phyloP scores from a whole-genome alignment of 169 alveolate genomes.

The Cryptosporidium viatorum region DNA sequence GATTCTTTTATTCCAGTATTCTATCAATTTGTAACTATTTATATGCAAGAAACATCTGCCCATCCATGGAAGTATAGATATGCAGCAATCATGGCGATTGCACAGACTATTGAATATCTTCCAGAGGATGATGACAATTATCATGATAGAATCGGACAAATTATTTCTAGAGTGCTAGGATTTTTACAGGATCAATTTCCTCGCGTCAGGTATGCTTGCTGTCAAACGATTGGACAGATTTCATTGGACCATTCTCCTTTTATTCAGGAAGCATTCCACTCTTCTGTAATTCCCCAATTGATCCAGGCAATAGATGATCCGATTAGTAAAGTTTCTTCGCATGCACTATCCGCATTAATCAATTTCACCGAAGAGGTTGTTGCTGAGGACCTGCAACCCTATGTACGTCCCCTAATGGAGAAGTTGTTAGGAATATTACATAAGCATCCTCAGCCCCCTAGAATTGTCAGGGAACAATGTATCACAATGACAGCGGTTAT shows the following conservation, averaged over 20 bases:
- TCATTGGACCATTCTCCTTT: conserved; percentile 91
- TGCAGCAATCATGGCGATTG: conserved; percentile 89
- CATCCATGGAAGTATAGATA: conserved; percentile 88
- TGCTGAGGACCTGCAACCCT: conserved; percentile 85
- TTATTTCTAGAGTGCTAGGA: conserved; percentile 84
- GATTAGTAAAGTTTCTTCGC: conserved; percentile 88
- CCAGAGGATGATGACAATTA: conserved; percentile 86
- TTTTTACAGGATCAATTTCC: conserved; percentile 86
- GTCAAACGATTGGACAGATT: conserved; percentile 92
- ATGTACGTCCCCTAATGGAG: conserved; percentile 85
- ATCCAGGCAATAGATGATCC: conserved; percentile 87
- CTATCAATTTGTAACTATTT: conserved; percentile 80
- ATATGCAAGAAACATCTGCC: conserved; percentile 82
- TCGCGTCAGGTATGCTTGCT: conserved; percentile 92
- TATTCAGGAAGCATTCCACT: conserved; percentile 83
- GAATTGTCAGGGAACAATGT: conserved; percentile 89
- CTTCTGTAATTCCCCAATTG: conserved; percentile 83
- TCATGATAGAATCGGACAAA: conserved; percentile 84
- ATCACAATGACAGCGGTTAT: conserved; percentile 91
- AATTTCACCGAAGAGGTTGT: conserved; percentile 91
- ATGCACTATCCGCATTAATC: conserved; percentile 91
- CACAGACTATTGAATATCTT: conserved; percentile 87
- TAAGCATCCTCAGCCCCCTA: conserved; percentile 75
- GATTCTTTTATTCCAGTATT: conserved; percentile 84
- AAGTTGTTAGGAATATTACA: conserved; percentile 82